Evolutionary conservation across 2,329 filamentous ascomycete species (phyloP).

Genomic region (Penicillium sp.): DNA sequence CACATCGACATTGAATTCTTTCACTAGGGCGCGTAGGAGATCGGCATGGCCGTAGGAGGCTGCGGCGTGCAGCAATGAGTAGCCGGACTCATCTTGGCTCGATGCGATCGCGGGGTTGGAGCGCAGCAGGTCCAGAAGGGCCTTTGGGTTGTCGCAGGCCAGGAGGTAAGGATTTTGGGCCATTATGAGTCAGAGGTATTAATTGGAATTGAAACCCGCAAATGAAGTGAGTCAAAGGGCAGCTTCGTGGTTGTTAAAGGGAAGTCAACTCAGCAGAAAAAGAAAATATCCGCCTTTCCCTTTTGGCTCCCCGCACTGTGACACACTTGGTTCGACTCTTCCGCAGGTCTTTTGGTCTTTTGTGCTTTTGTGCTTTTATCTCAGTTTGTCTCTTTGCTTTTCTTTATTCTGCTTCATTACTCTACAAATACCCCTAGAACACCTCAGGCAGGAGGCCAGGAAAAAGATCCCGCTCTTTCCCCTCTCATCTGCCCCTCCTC

Average conservation of each 20-base stretch:
- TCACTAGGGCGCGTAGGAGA: conserved; percentile 71
- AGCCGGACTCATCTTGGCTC: conserved; percentile 83
- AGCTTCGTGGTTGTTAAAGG: neutral
- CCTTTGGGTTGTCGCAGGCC: conserved; percentile 75
- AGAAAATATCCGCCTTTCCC: conserved; percentile 12
- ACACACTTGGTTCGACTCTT: conserved; percentile 9
- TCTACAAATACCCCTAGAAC: neutral
- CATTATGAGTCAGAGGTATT: conserved; percentile 23
- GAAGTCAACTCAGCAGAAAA: neutral
- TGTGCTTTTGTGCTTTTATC: neutral
- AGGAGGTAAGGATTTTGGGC: conserved; percentile 65
- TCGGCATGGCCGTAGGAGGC: conserved; percentile 86
- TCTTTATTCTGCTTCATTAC: neutral
- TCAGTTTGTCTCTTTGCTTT: neutral
- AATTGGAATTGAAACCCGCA: neutral
- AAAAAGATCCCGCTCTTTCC: neutral
- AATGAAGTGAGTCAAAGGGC: neutral
- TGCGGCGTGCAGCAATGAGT: conserved; percentile 89
- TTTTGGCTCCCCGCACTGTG: conserved; percentile 22
- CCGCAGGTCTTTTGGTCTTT: neutral
- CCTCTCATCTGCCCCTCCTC: conserved; percentile 2
- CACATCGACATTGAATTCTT: conserved; percentile 72
- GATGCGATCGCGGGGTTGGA: conserved; percentile 73
- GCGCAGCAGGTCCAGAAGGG: conserved; percentile 71
- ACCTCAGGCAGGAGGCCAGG: neutral